phyloP scores from a whole-genome alignment of 257 asterid genomes.

The Verbascum thapsus region DNA sequence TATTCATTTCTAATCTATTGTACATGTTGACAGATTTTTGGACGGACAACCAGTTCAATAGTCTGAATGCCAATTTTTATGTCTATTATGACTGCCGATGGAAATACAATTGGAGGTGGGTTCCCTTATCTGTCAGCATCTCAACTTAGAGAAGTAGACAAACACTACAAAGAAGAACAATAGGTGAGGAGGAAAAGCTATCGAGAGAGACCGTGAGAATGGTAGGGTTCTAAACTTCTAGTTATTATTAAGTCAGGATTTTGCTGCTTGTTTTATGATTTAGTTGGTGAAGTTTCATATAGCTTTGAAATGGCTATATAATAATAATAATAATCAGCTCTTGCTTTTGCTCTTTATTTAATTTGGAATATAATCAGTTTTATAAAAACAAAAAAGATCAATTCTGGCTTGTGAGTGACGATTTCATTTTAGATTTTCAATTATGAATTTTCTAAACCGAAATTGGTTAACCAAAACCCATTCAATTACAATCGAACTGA shows the following conservation, averaged over 20 bases:
- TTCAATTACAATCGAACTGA: no score
- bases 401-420: no score
- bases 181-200: slow-evolving; percentile 30
- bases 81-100: no score
- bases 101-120: background rate
- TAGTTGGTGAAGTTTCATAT: background rate
- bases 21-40: no score
- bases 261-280: background rate
- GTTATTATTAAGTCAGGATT: no score
- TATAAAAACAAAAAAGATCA: background rate
- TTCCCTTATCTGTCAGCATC: slow-evolving; percentile 25
- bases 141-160: slow-evolving; percentile 24
- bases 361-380: background rate
- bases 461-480: no score
- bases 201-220: slow-evolving; percentile 20
- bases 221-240: background rate
- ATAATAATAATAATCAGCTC: background rate
- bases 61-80: no score
- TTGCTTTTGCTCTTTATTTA: background rate
- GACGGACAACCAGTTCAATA: no score
- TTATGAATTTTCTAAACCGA: no score
- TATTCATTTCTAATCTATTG: background rate
- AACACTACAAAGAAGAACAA: slow-evolving; percentile 29
- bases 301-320: no score
- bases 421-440: no score